Base-by-base conservation (phyloP, 1,284 basidiomycete species). In the Polyporus tsugae region DNA sequence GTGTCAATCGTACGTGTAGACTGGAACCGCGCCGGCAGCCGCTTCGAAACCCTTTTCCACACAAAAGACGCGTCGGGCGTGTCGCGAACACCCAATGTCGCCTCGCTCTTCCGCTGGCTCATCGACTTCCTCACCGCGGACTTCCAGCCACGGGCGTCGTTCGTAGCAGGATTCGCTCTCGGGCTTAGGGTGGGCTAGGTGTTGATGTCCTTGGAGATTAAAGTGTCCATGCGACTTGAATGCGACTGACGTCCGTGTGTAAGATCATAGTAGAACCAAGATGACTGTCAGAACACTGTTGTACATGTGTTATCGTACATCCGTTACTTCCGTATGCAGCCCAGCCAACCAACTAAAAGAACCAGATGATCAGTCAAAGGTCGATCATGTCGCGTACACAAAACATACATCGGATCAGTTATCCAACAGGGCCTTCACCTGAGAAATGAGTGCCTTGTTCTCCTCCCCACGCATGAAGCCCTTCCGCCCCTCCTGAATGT, bases 51-150 rank as follows among this genome's bases (percentile, higher is more conserved):
- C 66, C 72, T 89, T 39, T 91, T 96, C 75, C 91, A 93, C 74
- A 88, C 85, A 10, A 87, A 80, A 29, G 90, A 94, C 60, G 81
- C 83, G 0, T 74, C 72, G 25, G 93, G 86, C 13, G 78, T 78
- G 36, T 84, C 77, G 70, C 83, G 77, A 64, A 83, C 92, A 7
- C 92, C 94, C 0, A 93, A 87, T 7, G 79, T 92, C 67, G 80
- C 78, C 41, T 88, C 90, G 4, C 78, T 94, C 46, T 95, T 92
- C 87, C 86, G 80, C 59, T 90, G 92, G 87, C 76, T 93, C 35
- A 82, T 95, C 44, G 85, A 96, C 80, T 98, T 98, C 83, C 83
- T 98, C 77, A 95, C 94, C 0, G 93, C 95, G 33, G 94, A 98
- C 80, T 98, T 98, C 83, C 96, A 96, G 78, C 93, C 89, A 19